A percentile compares a stretch with the other conserved stretches of the same genome.
Evolutionary conservation across 2,329 filamentous ascomycete species (phyloP).

Genomic region (Aspergillus ibericus): DNA sequence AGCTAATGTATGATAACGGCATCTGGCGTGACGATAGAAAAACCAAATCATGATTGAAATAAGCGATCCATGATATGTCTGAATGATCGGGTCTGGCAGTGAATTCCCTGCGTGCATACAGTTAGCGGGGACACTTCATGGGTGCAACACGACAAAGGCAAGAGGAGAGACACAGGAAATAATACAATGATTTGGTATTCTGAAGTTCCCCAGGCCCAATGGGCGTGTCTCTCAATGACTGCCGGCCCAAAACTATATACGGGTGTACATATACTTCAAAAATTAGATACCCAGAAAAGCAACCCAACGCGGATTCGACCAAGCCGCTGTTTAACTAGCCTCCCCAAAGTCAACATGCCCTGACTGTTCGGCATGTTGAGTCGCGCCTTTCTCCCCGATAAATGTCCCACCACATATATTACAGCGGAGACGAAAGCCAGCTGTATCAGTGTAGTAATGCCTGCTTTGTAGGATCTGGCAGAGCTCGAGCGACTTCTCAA

Average conservation of each 20-base stretch:
- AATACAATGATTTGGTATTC: too few relatives aligned
- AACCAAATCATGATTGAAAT: background rate
- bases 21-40: constrained; percentile 1
- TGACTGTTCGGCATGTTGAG: constrained; percentile 47
- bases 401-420: constrained; percentile 55
- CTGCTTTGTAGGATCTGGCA: constrained; percentile 66
- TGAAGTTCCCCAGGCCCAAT: too few relatives aligned
- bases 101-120: background rate
- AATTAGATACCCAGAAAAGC: background rate
- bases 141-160: too few relatives aligned
- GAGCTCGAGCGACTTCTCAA: constrained; percentile 63
- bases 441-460: constrained; percentile 88
- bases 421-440: constrained; percentile 75
- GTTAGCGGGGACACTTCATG: background rate
- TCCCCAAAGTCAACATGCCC: constrained; percentile 54
- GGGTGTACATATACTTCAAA: background rate
- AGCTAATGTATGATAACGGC: constrained; percentile 19
- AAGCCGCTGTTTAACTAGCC: constrained; percentile 28
- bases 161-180: too few relatives aligned
- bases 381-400: constrained; percentile 48
- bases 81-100: background rate
- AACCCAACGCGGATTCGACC: background rate
- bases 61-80: background rate
- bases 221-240: too few relatives aligned
- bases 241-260: background rate